A percentile compares a stretch with the other conserved stretches of the same genome.
These are phyloP conservation scores for Penicillium occitanis DNA, from an alignment of 2,329 filamentous ascomycete species.

Conservation along the genomic window DNA sequence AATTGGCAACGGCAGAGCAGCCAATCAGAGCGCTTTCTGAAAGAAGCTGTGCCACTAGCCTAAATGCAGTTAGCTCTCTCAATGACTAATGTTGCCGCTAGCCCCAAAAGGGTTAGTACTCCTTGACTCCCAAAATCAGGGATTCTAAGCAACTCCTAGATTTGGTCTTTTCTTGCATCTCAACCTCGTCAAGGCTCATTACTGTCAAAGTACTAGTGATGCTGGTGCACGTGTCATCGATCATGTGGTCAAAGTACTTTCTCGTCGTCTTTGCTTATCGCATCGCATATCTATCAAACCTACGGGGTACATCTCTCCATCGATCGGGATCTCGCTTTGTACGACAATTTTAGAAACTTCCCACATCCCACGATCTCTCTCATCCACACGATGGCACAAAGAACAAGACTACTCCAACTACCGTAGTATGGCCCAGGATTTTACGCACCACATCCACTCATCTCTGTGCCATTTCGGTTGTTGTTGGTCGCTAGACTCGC, in stretches of 20 bases:
- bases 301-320: not conserved
- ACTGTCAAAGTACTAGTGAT: not conserved
- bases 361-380: not conserved
- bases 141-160: not conserved
- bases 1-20: not conserved
- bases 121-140: not conserved
- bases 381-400: not conserved
- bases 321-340: not conserved
- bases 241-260: not conserved
- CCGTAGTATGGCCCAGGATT: not conserved
- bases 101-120: slow-evolving; percentile 1
- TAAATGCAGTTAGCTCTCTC: not conserved
- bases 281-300: not conserved
- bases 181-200: not conserved
- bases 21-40: not conserved
- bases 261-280: not conserved
- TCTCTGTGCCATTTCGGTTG: not conserved
- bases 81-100: not conserved
- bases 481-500: not conserved
- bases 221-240: not conserved
- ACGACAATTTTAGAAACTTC: slow-evolving; percentile 1
- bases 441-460: not conserved
- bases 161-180: not conserved
- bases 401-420: not conserved
- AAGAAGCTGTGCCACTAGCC: not conserved